Base-by-base conservation (phyloP, 441 rosid genomes). In the Adansonia grandidieri region DNA sequence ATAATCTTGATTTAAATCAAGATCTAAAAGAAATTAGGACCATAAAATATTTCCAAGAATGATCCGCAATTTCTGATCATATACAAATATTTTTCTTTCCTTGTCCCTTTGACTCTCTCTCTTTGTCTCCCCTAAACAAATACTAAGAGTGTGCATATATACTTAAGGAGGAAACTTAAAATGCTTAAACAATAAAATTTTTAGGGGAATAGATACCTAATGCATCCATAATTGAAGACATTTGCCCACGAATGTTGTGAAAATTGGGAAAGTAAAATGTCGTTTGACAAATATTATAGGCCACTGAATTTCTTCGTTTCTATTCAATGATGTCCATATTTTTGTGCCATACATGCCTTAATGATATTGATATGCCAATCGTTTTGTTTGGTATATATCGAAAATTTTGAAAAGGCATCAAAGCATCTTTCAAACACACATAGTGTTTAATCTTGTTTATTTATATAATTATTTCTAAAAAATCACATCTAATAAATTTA, bases 251-350 rank as follows among this genome's bases (percentile, higher is more conserved):
- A 1, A 1, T 67, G 22, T 44, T 44, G 32, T 67, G 54, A 44
- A 22, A 67, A 2, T 37, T 65, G 69, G 40, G 48, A 65, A 64
- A 37, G 11, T 37, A 37, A 37, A 40, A 37, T 65, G 69, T 40
- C 24, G 42, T 7, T 37, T 37, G 10, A 28, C 5, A 61, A 24
- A n/a, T 20, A 17, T 32, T 22, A 48, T 22, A 20, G 9, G 58
- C 58, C 73, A 22, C 10, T 69, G 57, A 28, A 48, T 48, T 47
- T 68, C 9, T 47, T 47, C 17, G 24, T 19, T 67, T 45, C 8
- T 69, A 1, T 69, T 20, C 73, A 47, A 11, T 68, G 40, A 47
- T 70, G 58, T 70, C 44, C 22, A 40, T 66, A 66, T 24, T 20
- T 71, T 42, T 14, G 22, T 28, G 47, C 61, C 61, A 71, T 28